Percentiles rank a stretch among this genome's conserved stretches.
These are phyloP conservation scores for Vigna nakashimae DNA, from an alignment of 306 rosid species.

Conservation along the genomic window DNA sequence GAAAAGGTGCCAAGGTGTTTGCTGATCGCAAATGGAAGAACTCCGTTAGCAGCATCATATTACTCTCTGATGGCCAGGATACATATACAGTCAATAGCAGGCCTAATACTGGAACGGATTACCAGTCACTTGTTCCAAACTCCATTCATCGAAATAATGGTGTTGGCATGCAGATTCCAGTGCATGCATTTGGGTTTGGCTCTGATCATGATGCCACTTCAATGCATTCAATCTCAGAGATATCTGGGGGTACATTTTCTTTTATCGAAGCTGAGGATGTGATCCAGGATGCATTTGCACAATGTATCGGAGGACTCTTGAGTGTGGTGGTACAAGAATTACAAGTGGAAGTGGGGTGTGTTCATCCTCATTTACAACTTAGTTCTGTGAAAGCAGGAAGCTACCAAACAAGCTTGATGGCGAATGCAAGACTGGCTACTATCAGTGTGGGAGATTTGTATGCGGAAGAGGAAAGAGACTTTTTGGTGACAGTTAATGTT, in stretches of 20 bases:
- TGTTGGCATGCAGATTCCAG: conserved; percentile 75
- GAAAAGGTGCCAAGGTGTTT: conserved; percentile 89
- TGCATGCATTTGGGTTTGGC: conserved; percentile 94
- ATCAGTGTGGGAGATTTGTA: conserved; percentile 81
- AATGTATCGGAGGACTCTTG: conserved; percentile 96
- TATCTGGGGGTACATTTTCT: conserved; percentile 94
- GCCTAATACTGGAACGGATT: conserved; percentile 52
- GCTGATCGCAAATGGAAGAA: conserved; percentile 76
- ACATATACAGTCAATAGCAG: conserved; percentile 72
- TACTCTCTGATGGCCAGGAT: conserved; percentile 95
- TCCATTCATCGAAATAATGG: conserved; percentile 65
- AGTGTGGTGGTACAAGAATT: conserved; percentile 95
- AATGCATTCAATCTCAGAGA: conserved; percentile 89
- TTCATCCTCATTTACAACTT: conserved; percentile 62
- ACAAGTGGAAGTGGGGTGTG: conserved; percentile 64
- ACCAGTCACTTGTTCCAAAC: conserved; percentile 78
- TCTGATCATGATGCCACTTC: conserved; percentile 86
- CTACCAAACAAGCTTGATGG: conserved; percentile 63
- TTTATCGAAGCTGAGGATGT: conserved; percentile 91
- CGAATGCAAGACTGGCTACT: conserved; percentile 65
- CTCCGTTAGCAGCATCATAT: conserved; percentile 85
- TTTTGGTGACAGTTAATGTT: conserved; percentile 75
- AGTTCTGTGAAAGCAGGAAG: conserved; percentile 83
- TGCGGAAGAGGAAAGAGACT: conserved; percentile 97
- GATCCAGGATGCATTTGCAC: conserved; percentile 99